Evolutionary conservation across 2,329 filamentous ascomycete species (phyloP).

Genomic region (Aspergillus pseudoglaucus): DNA sequence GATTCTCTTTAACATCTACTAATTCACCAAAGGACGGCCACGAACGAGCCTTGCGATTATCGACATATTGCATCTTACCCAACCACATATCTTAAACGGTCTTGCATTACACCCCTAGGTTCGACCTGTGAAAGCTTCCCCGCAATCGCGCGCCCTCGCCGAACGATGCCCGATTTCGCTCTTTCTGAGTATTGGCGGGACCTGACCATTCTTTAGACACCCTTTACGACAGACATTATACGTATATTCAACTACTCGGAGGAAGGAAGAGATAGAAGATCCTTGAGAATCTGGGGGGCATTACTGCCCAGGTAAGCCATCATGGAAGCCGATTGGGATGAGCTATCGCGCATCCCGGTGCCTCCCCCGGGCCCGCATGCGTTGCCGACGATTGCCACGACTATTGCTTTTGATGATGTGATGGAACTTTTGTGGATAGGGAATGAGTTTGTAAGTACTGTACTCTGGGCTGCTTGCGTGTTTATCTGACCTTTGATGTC

Average conservation of each 20-base stretch:
- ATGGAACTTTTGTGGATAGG: conserved; percentile 92
- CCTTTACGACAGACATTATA: background rate
- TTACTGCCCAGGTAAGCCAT: conserved; percentile 11
- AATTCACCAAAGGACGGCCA: too few relatives aligned
- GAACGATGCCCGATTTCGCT: conserved; percentile 29
- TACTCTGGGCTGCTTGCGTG: conserved; percentile 7
- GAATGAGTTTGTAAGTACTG: conserved; percentile 68
- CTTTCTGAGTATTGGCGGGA: conserved; percentile 27
- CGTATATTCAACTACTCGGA: background rate
- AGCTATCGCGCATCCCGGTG: conserved; percentile 77
- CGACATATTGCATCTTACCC: too few relatives aligned
- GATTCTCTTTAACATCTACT: too few relatives aligned
- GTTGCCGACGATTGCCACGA: conserved; percentile 64
- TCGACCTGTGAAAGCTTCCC: conserved; percentile 19
- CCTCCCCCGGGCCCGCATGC: conserved; percentile 68
- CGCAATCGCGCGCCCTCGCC: conserved; percentile 31
- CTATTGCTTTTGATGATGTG: conserved; percentile 79
- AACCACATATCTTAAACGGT: too few relatives aligned
- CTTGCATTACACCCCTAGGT: too few relatives aligned
- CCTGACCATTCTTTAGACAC: conserved; percentile 9
- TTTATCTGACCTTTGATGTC: conserved; percentile 5
- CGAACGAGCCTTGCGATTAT: too few relatives aligned
- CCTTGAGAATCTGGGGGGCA: conserved; percentile 3
- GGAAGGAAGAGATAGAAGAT: background rate
- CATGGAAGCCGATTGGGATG: conserved; percentile 45